Evolutionary conservation across 345 rosid genomes (phyloP).

Genomic region (Citrus mangshanensis): DNA sequence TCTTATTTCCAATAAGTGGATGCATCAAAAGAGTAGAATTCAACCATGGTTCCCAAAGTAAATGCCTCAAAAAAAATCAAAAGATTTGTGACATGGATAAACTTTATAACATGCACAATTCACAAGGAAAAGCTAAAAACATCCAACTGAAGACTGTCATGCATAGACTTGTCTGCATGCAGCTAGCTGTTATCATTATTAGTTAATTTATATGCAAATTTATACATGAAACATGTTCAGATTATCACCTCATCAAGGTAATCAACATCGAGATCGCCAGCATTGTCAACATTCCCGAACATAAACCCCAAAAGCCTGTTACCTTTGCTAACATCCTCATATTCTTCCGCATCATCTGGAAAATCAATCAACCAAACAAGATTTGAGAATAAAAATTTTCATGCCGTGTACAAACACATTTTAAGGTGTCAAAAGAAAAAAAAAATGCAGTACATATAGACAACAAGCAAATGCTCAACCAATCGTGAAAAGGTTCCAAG

Average conservation of each 20-base stretch:
- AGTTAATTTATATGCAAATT: not conserved
- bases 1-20: not conserved
- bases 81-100: not conserved
- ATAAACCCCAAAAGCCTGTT: slow-evolving; percentile 84
- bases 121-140: not conserved
- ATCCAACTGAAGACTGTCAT: not conserved
- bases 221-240: not conserved
- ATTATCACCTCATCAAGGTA: slow-evolving; percentile 87
- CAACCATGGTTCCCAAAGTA: not conserved
- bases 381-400: not conserved
- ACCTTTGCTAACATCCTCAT: slow-evolving; percentile 67
- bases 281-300: slow-evolving; percentile 94
- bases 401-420: not conserved
- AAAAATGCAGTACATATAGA: not conserved
- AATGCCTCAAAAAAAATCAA: not conserved
- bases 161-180: not conserved
- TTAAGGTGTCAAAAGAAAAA: not conserved
- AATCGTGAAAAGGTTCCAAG: not conserved
- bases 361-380: slow-evolving; percentile 1
- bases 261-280: slow-evolving; percentile 95
- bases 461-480: not conserved
- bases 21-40: not conserved
- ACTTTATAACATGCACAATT: not conserved
- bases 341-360: slow-evolving; percentile 75
- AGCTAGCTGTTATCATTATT: not conserved